Conservation (phyloP, 1,284 basidiomycete species). For the Cutaneotrichosporon sp. region DNA sequence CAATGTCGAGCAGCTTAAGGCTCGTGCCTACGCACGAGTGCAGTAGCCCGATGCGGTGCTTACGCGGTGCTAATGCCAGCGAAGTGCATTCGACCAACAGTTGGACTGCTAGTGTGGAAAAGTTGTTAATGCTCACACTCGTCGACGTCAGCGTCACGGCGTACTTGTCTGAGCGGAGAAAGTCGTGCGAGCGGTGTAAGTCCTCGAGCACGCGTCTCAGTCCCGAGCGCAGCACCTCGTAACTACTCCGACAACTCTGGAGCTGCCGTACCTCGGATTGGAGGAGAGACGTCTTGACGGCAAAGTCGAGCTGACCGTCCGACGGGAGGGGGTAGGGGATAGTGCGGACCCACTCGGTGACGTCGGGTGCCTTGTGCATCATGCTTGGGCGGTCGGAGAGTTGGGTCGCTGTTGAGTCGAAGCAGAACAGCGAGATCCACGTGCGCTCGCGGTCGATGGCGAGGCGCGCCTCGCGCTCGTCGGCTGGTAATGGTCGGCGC, state of each 20-base stretch:
- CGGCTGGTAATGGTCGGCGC: constrained; percentile 25
- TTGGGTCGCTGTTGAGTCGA: constrained; percentile 28
- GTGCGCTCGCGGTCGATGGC: constrained; percentile 31
- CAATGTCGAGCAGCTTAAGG: constrained; percentile 26
- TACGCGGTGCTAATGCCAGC: constrained; percentile 22
- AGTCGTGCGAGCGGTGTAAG: constrained; percentile 24
- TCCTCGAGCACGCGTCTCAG: constrained; percentile 27
- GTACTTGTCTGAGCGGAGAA: constrained; percentile 12
- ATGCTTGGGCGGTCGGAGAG: constrained; percentile 28
- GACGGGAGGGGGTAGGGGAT: constrained; percentile 27
- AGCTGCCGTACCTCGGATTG: constrained; percentile 25
- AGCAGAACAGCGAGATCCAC: constrained; percentile 32
- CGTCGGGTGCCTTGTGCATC: constrained; percentile 27
- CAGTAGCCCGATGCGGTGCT: constrained; percentile 25
- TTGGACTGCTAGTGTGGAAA: constrained; percentile 22
- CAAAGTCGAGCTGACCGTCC: constrained; percentile 30
- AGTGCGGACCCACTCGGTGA: constrained; percentile 19
- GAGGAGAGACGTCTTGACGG: constrained; percentile 27
- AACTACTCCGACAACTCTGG: constrained; percentile 24
- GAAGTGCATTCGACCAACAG: constrained; percentile 28
- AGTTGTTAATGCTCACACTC: constrained; percentile 29
- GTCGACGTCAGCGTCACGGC: constrained; percentile 25
- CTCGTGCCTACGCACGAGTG: constrained; percentile 26
- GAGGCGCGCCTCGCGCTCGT: constrained; percentile 28
- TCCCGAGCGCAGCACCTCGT: constrained; percentile 26